phyloP scores from a whole-genome alignment of 495 filamentous ascomycete species.

The Cryomyces minteri region DNA sequence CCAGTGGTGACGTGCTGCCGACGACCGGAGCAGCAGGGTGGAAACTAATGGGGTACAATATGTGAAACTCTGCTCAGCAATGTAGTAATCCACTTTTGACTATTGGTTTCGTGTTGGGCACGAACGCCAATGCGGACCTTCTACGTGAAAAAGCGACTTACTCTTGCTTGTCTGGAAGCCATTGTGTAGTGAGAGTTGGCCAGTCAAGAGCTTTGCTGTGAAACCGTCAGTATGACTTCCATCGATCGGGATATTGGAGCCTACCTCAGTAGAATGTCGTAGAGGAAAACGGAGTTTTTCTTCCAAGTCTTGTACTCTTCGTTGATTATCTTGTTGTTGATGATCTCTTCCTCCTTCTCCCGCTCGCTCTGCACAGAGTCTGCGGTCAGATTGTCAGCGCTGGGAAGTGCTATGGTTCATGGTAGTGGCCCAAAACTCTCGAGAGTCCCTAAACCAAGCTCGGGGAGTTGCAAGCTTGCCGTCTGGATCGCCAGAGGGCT shows the following conservation, averaged over 20 bases:
- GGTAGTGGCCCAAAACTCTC: too few relatives aligned
- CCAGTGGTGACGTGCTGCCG: too few relatives aligned
- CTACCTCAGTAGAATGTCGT: slow-evolving; percentile 79
- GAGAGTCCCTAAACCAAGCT: too few relatives aligned
- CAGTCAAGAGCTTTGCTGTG: slow-evolving; percentile 79
- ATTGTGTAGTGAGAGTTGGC: slow-evolving; percentile 95
- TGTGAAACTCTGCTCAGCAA: too few relatives aligned
- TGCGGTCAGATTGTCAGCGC: slow-evolving; percentile 15
- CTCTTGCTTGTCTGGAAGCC: slow-evolving; percentile 92
- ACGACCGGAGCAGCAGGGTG: too few relatives aligned
- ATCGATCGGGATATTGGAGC: background rate
- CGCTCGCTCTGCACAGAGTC: slow-evolving; percentile 20
- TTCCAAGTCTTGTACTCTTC: slow-evolving; percentile 99
- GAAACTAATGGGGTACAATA: too few relatives aligned
- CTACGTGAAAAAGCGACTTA: slow-evolving; percentile 19
- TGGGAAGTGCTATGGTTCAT: too few relatives aligned
- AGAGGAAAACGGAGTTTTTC: slow-evolving; percentile 97
- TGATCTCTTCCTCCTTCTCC: slow-evolving; percentile 52
- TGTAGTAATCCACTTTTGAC: too few relatives aligned
- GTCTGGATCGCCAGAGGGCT: too few relatives aligned
- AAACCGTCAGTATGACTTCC: background rate
- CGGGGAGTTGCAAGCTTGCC: background rate
- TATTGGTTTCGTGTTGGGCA: too few relatives aligned
- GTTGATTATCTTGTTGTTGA: slow-evolving; percentile 75
- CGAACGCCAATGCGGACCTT: too few relatives aligned